A percentile compares a stretch with the other conserved stretches of the same genome.
Evolutionary conservation across 768 basidiomycete species (phyloP).

Genomic region (Artomyces pyxidatus): DNA sequence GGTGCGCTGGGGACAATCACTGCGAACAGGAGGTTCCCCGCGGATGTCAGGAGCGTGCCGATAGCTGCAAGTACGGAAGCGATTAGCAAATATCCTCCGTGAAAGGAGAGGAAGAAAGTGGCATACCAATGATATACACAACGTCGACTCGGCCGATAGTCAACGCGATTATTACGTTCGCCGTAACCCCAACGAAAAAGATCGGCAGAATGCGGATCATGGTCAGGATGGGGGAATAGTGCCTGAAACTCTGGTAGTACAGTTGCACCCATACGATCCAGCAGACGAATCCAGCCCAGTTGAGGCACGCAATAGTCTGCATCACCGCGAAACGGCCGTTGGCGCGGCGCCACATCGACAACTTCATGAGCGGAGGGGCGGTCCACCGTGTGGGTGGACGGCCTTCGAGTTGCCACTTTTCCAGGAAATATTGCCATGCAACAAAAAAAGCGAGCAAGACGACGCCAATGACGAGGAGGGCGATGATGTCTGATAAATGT

Average conservation of each 20-base stretch:
- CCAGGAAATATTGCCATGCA: constrained; percentile 59
- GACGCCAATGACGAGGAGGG: constrained; percentile 53
- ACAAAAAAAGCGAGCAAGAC: constrained; percentile 49
- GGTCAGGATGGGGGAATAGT: constrained; percentile 45
- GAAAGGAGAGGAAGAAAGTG: neutral
- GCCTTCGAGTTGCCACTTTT: constrained; percentile 22
- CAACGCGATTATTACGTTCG: constrained; percentile 58
- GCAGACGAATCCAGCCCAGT: constrained; percentile 49
- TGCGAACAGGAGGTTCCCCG: constrained; percentile 60
- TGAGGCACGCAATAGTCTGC: constrained; percentile 53
- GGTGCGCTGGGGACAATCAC: constrained; percentile 45
- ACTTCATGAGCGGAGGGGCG: constrained; percentile 59
- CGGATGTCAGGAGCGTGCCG: constrained; percentile 52
- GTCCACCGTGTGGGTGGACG: constrained; percentile 18
- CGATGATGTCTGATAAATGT: constrained; percentile 53
- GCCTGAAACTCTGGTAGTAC: constrained; percentile 62
- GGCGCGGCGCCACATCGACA: constrained; percentile 55
- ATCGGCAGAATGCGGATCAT: constrained; percentile 67
- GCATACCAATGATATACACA: constrained; percentile 49
- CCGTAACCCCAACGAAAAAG: constrained; percentile 54
- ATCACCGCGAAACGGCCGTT: constrained; percentile 55
- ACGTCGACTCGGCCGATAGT: constrained; percentile 48
- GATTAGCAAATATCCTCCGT: neutral
- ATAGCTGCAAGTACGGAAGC: constrained; percentile 24
- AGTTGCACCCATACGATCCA: constrained; percentile 57